These are phyloP conservation scores for Neospermospora avenae DNA, from an alignment of 2,329 filamentous ascomycete species.

Conservation along the genomic window DNA sequence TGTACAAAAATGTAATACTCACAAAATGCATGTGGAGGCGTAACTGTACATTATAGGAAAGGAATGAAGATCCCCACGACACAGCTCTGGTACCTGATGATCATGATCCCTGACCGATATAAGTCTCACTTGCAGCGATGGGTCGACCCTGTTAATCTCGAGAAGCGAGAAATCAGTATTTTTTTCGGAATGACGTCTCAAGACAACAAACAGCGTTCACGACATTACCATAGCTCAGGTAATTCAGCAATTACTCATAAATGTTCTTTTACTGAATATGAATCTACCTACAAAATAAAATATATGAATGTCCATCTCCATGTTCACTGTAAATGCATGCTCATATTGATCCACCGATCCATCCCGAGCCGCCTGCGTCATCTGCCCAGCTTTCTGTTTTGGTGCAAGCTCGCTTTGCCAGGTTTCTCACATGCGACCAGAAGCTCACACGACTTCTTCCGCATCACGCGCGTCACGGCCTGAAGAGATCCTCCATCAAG, in stretches of 20 bases:
- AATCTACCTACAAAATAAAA: not conserved
- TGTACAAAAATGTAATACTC: slow-evolving; percentile 29
- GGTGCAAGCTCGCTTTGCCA: slow-evolving; percentile 9
- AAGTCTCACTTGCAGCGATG: not conserved
- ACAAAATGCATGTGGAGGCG: slow-evolving; percentile 19
- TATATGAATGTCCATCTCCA: not conserved
- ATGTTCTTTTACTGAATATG: not conserved
- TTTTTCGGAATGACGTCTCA: too few species aligned
- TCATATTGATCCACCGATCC: not conserved
- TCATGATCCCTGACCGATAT: not conserved
- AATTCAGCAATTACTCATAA: not conserved
- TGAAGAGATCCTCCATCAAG: slow-evolving; percentile 16
- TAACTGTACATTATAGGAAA: slow-evolving; percentile 19
- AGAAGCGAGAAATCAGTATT: too few species aligned
- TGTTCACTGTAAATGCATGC: not conserved
- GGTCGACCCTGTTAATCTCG: not conserved
- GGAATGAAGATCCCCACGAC: slow-evolving; percentile 21
- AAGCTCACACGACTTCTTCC: slow-evolving; percentile 24
- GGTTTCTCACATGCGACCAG: slow-evolving; percentile 24
- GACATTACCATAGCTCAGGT: not conserved
- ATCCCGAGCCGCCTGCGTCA: slow-evolving; percentile 28
- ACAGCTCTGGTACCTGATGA: slow-evolving; percentile 6
- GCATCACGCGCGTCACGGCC: slow-evolving; percentile 11
- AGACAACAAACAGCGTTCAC: too few species aligned
- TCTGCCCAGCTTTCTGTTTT: slow-evolving; percentile 1